These are phyloP conservation scores for Penicillium psychrosexuale DNA, from an alignment of 2,329 filamentous ascomycete species.

Conservation along the genomic window DNA sequence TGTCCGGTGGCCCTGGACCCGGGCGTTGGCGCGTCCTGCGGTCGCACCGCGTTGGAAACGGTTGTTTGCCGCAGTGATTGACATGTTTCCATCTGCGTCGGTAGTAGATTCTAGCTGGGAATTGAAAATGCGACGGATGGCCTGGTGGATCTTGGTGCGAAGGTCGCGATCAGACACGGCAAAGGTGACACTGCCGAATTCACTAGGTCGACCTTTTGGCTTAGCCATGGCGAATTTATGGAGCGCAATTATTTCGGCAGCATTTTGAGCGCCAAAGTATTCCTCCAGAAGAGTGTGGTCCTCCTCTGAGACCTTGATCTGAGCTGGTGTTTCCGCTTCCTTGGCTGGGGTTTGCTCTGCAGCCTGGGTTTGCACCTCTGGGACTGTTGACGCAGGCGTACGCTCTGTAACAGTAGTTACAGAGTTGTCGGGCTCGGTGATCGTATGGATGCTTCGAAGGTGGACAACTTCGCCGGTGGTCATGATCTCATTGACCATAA, in stretches of 20 bases:
- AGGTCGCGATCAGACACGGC: conserved; percentile 59
- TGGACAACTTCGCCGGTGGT: conserved; percentile 74
- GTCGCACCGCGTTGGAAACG: conserved; percentile 33
- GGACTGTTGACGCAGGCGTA: not conserved
- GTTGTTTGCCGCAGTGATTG: conserved; percentile 50
- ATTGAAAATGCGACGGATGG: conserved; percentile 74
- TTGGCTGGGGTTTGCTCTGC: conserved; percentile 12
- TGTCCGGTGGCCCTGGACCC: conserved; percentile 44
- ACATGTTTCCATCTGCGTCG: conserved; percentile 64
- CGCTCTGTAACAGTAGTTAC: conserved; percentile 5
- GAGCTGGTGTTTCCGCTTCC: conserved; percentile 15
- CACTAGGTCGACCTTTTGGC: conserved; percentile 55
- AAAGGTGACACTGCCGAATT: conserved; percentile 54
- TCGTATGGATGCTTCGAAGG: conserved; percentile 52
- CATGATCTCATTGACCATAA: conserved; percentile 84
- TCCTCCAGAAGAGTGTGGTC: conserved; percentile 45
- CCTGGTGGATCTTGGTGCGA: conserved; percentile 62
- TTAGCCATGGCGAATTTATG: conserved; percentile 53
- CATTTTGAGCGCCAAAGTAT: conserved; percentile 53
- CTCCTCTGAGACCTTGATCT: conserved; percentile 42
- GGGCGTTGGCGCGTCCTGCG: conserved; percentile 30
- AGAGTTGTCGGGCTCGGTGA: conserved; percentile 16
- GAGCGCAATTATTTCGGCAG: conserved; percentile 53
- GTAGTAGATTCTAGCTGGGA: conserved; percentile 75
- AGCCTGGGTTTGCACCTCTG: conserved; percentile 13